Evolutionary conservation across 495 filamentous ascomycete species (phyloP), one percentile per base, ranked within the genome.

Genomic region (Staphylotrichum longicolle): DNA sequence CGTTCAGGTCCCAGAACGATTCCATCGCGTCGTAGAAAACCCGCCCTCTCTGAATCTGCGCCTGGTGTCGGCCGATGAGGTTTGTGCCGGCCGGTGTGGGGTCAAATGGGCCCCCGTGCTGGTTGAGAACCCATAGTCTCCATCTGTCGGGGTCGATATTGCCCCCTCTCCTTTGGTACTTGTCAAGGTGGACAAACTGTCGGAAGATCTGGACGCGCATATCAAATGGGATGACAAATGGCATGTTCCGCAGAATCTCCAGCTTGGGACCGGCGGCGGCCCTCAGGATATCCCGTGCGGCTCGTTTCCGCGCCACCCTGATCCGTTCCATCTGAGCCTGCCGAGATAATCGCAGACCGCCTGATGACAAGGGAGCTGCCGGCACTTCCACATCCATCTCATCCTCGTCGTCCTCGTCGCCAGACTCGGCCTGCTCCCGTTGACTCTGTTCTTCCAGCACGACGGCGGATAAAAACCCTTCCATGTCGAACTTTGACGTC

Each of bases 161-260:
- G 2, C 93, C 93, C 44, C 84, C 82, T 50, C 94, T 80, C 64
- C 94, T 82, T 57, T 86, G 83, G 56, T 85, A 72, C 69, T 95
- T 92, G 75, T 98, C 94, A 3, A 91, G 79, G 39, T 79, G 72
- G 39, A 98, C 91, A 68, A 98, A 99, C 70, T 96, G 82, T 32
- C 94, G 84, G 71, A 98, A 99, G 34, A 98, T 93, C 67, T 95
- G 87, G 8, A 99, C 94, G 42, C 94, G 82, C 3, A 91, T 95
- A 7, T 87, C 80, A 61, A 99, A 99, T 0, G 94, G 94, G 56
- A 98, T 95, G 65, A 93, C 89, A 68, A 98, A 99, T 0, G 94
- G 95, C 88, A 99, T 93, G 68, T 98, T 93, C 50, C 91, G 86
- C 37, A 99, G 75, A 12, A 99, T 90, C 74, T 98, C 92, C 8